These are phyloP conservation scores for Botrytis byssoidea DNA, from an alignment of 2,329 filamentous ascomycete genomes.

Conservation along the genomic window DNA sequence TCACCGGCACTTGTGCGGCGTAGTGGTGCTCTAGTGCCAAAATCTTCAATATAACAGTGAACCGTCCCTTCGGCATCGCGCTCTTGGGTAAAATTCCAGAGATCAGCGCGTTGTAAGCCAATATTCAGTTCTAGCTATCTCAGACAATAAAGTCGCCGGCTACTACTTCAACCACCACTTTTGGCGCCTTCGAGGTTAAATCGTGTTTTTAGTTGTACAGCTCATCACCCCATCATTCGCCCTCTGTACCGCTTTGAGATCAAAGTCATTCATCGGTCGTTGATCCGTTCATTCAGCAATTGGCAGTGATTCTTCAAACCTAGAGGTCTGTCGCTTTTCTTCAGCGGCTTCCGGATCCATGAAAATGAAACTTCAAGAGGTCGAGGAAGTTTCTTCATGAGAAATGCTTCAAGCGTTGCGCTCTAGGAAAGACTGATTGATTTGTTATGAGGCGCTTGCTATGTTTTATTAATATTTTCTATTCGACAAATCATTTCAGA, in stretches of 20 bases:
- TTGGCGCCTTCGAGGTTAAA: not conserved
- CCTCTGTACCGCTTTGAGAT: not conserved
- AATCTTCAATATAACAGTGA: not conserved
- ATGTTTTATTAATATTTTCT: not conserved
- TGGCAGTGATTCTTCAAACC: not conserved
- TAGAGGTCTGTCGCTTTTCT: not conserved
- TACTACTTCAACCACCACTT: not conserved
- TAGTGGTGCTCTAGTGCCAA: not conserved
- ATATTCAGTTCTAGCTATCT: not conserved
- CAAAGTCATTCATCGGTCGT: not conserved
- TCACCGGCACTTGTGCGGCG: conserved; percentile 1
- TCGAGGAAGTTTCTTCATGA: not conserved
- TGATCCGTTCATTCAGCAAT: not conserved
- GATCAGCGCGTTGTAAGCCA: not conserved
- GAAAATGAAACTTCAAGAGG: not conserved
- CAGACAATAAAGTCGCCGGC: not conserved
- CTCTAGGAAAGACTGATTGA: not conserved
- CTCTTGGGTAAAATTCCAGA: not conserved
- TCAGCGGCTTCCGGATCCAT: conserved; percentile 15
- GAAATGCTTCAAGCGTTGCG: not conserved
- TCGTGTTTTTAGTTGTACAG: not conserved
- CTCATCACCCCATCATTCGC: conserved; percentile 1
- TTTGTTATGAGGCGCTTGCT: conserved; percentile 1
- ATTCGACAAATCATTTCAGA: conserved; percentile 11
- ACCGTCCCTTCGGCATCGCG: conserved; percentile 5